phyloP scores from a whole-genome alignment of 75 land plant genomes.

The Cupressus sempervirens region DNA sequence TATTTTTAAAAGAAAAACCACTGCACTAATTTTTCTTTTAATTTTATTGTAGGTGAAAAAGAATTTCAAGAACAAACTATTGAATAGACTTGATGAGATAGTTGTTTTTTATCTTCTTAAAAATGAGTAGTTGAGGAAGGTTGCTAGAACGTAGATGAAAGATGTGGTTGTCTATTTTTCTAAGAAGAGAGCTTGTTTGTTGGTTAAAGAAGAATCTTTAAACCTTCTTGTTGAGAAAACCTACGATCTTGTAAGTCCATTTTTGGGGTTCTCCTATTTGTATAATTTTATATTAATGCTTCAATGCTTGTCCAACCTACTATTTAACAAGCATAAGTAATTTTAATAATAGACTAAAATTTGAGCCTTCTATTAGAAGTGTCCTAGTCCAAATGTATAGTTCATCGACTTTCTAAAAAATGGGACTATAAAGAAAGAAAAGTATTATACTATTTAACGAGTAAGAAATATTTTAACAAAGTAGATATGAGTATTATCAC shows the following conservation, averaged over 20 bases:
- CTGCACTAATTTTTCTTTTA: no score
- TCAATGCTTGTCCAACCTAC: no score
- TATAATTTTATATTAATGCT: background rate
- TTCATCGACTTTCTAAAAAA: no score
- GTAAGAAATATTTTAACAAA: no score
- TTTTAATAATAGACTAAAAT: no score
- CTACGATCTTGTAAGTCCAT: conserved; percentile 84
- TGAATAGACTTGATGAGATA: conserved; percentile 95
- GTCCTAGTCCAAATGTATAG: no score
- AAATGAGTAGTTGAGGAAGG: conserved; percentile 79
- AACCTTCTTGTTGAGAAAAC: conserved; percentile 73
- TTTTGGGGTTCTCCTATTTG: background rate
- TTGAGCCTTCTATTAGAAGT: background rate
- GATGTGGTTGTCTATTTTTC: conserved; percentile 87
- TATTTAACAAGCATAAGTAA: no score
- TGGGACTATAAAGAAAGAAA: no score
- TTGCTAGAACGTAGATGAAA: conserved; percentile 89
- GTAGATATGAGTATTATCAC: no score
- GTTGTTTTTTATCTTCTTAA: conserved; percentile 93
- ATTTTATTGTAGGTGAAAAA: conserved; percentile 57
- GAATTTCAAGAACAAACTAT: conserved; percentile 88
- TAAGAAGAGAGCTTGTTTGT: conserved; percentile 86
- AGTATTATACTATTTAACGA: no score
- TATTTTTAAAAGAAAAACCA: no score
- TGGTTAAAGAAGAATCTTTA: conserved; percentile 84